phyloP scores from a whole-genome alignment of 345 rosid species.

The Linum usitatissimum region DNA sequence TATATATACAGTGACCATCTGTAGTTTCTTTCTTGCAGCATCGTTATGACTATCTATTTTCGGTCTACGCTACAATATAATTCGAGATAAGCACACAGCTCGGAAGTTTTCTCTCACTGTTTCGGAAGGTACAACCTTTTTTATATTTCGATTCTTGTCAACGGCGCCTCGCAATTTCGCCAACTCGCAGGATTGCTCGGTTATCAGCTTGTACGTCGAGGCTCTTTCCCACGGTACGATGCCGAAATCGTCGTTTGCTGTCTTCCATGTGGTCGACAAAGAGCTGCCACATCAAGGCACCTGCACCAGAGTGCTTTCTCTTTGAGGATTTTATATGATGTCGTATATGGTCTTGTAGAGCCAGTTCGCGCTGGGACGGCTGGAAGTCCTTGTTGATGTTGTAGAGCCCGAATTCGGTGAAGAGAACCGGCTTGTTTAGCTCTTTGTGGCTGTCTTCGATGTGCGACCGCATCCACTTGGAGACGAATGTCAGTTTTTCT shows the following conservation, averaged over 20 bases:
- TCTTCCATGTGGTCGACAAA: constrained; percentile 79
- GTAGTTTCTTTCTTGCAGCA: no score
- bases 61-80: neutral
- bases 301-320: constrained; percentile 72
- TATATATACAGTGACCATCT: neutral
- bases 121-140: constrained; percentile 31
- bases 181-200: constrained; percentile 63
- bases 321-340: constrained; percentile 55
- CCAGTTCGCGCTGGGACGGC: constrained; percentile 46
- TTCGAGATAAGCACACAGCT: neutral
- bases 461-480: constrained; percentile 83
- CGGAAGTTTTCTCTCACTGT: constrained; percentile 14
- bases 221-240: constrained; percentile 68
- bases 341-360: constrained; percentile 48
- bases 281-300: constrained; percentile 75
- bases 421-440: constrained; percentile 69
- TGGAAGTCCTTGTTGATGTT: constrained; percentile 59
- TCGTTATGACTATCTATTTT: neutral
- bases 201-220: constrained; percentile 41
- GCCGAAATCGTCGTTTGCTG: constrained; percentile 71
- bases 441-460: constrained; percentile 75
- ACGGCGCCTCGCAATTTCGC: constrained; percentile 29
- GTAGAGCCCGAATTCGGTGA: constrained; percentile 78
- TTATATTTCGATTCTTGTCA: constrained; percentile 25
- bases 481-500: constrained; percentile 47